These are phyloP conservation scores for Chrysanthemum makinoi DNA, from an alignment of 129 eudicot species.

Conservation along the genomic window DNA sequence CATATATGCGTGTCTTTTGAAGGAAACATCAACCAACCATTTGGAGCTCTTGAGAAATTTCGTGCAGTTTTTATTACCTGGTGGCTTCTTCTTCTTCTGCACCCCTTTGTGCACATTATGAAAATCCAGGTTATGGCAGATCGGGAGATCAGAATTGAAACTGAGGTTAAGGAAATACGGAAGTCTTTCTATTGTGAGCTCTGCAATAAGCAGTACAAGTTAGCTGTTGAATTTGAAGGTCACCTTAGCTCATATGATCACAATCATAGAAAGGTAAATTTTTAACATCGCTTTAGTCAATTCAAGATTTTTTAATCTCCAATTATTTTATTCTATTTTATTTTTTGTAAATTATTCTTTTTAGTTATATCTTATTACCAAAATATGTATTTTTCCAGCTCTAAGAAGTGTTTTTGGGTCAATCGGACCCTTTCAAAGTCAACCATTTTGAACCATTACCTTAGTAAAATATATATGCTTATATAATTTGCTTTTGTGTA, in stretches of 20 bases:
- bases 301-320: not conserved
- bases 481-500: not conserved
- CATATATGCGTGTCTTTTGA: slow-evolving; percentile 92
- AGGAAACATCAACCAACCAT: slow-evolving; percentile 63
- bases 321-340: too few relatives aligned
- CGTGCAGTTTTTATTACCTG: slow-evolving; percentile 97
- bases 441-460: not conserved
- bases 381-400: too few relatives aligned
- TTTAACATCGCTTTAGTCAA: not conserved
- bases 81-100: slow-evolving; percentile 90
- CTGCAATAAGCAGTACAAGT: slow-evolving; percentile 97
- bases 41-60: slow-evolving; percentile 79
- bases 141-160: slow-evolving; percentile 93
- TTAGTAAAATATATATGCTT: not conserved
- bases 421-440: not conserved
- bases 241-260: slow-evolving; percentile 98
- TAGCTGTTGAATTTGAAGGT: slow-evolving; percentile 97
- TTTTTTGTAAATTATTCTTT: too few relatives aligned
- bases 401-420: too few relatives aligned
- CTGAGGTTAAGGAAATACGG: slow-evolving; percentile 93
- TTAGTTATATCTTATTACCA: too few relatives aligned
- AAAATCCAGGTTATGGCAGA: slow-evolving; percentile 99
- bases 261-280: slow-evolving; percentile 84
- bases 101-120: slow-evolving; percentile 96
- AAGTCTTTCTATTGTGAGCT: slow-evolving; percentile 92